Base-by-base conservation (phyloP, 768 basidiomycete species). In the Rhodotorula sphaerocarpa region DNA sequence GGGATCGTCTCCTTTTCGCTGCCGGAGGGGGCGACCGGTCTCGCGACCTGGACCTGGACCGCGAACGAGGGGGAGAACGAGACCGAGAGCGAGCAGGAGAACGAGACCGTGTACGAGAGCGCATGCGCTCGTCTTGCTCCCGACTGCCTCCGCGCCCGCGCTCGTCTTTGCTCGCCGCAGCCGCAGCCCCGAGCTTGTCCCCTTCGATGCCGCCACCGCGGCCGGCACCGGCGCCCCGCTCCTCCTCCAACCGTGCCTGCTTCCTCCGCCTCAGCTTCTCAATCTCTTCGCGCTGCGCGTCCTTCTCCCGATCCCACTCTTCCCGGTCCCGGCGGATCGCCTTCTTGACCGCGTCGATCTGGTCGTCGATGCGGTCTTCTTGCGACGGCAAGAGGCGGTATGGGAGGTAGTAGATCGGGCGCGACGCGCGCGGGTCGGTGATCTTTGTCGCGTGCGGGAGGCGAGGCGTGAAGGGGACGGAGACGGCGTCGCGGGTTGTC, bases 351-450 rank as follows among this genome's bases (percentile, higher is more conserved):
- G 20, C 7, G 27, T 54, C 63, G 47, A 69, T 45, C 39, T 69
- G 67, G 42, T 69, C 67, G 28, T 70, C 68, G 31, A 73, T 66
- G n/a, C 62, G 56, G 55, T 71, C 68, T 31, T 66, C 67, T 46
- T 73, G 72, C 21, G 44, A 55, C 1, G 66, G 64, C 33, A 69
- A 48, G 21, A 73, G 55, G 10, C 70, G 69, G 45, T 59, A 52
- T 5, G 72, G 72, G 27, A 70, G 66, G 57, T 73, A 73, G 57
- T 70, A 73, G 44, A 73, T 57, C 7, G 70, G 70, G 20, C 66
- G 65, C 20, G 34, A 27, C 5, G 66, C 55, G 34, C n/a, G 44
- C 58, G 53, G 55, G 51, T 30, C 55, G 43, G 23, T 34, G 21
- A 60, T 33, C 25, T 44, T 39, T 39, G 59, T 47, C 3, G 64